A percentile compares a stretch with the other conserved stretches of the same genome.
Evolutionary conservation across 1,284 basidiomycete species (phyloP).

Genomic region (Melampsora americana): DNA sequence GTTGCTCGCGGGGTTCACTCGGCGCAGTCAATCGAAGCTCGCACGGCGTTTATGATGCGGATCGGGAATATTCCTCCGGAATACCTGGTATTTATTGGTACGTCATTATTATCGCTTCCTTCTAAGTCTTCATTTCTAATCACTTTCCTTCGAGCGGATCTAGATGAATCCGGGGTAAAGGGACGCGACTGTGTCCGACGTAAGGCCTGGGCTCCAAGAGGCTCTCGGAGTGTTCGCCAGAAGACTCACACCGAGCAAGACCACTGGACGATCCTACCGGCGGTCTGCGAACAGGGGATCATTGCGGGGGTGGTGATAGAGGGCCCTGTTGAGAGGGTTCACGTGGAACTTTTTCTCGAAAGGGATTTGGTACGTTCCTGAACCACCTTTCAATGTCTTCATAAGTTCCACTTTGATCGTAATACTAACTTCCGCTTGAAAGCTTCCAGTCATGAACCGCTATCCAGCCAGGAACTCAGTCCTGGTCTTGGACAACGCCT

Average conservation of each 20-base stretch:
- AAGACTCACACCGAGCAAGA: neutral
- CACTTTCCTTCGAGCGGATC: neutral
- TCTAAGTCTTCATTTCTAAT: neutral
- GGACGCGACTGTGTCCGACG: neutral
- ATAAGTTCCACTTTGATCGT: neutral
- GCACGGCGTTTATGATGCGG: neutral
- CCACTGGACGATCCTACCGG: slow-evolving; percentile 3
- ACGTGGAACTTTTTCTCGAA: slow-evolving; percentile 8
- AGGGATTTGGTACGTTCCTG: slow-evolving; percentile 4
- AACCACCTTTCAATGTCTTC: neutral
- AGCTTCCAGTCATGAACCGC: slow-evolving; percentile 7
- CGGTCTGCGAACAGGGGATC: too few species aligned
- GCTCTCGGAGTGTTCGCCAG: neutral
- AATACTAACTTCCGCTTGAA: neutral
- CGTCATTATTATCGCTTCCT: neutral
- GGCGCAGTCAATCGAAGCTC: too few species aligned
- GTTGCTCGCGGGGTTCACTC: too few species aligned
- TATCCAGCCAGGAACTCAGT: slow-evolving; percentile 5
- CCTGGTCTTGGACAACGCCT: neutral
- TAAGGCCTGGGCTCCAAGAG: neutral
- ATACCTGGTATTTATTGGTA: slow-evolving; percentile 2
- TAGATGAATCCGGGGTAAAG: slow-evolving; percentile 6
- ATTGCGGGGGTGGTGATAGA: neutral
- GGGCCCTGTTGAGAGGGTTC: neutral
- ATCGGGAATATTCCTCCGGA: neutral